phyloP scores from a whole-genome alignment of 2,329 filamentous ascomycete species.

The Onygenales sp. region DNA sequence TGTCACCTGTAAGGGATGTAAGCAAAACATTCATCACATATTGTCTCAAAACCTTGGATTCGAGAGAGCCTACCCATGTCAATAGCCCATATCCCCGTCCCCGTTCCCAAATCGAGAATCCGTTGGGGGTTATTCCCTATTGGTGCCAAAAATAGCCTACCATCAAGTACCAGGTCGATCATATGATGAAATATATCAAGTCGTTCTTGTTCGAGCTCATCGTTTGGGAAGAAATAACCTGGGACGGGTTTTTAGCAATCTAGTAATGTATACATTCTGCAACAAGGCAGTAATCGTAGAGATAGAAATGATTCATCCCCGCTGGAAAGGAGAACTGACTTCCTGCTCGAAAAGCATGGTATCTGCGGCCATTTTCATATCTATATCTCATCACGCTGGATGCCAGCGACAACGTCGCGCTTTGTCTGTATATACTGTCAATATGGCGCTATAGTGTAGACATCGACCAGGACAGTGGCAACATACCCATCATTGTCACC shows the following conservation, averaged over 20 bases:
- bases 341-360: constrained; percentile 10
- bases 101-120: constrained; percentile 43
- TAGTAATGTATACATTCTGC: neutral
- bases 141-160: constrained; percentile 38
- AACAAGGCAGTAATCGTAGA: neutral
- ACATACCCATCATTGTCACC: neutral
- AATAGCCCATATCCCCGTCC: constrained; percentile 25
- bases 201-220: constrained; percentile 13
- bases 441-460: neutral
- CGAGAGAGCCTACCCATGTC: constrained; percentile 17
- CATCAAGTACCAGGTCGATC: constrained; percentile 39
- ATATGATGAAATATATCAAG: constrained; percentile 24
- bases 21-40: neutral
- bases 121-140: constrained; percentile 26
- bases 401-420: constrained; percentile 6
- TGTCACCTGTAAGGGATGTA: constrained; percentile 5
- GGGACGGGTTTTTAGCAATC: constrained; percentile 4
- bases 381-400: constrained; percentile 10
- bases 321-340: constrained; percentile 4
- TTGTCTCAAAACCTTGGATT: neutral
- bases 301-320: neutral
- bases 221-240: constrained; percentile 10
- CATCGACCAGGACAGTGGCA: neutral
- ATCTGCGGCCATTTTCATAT: constrained; percentile 14
- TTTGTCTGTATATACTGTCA: constrained; percentile 3